A percentile compares a stretch with the other conserved stretches of the same genome.
Evolutionary conservation across 306 rosid genomes (phyloP).

Genomic region (Betula pendula): DNA sequence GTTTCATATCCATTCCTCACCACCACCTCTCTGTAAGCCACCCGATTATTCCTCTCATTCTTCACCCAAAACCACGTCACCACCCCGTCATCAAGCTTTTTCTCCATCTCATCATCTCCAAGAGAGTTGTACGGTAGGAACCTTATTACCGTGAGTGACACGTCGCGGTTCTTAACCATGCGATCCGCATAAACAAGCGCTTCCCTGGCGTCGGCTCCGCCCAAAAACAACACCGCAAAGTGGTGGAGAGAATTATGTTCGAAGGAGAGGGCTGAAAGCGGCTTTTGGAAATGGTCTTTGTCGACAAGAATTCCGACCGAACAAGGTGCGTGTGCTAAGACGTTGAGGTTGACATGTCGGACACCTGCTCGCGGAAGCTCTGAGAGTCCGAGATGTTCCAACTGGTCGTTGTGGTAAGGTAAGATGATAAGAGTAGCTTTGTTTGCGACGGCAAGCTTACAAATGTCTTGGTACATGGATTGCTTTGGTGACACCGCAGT

Average conservation of each 20-base stretch:
- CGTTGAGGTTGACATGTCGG: constrained; percentile 32
- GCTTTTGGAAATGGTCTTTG: constrained; percentile 30
- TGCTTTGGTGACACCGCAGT: constrained; percentile 52
- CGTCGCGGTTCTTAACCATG: constrained; percentile 32
- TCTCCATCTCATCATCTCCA: constrained; percentile 68
- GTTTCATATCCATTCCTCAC: constrained; percentile 42
- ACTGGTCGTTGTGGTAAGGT: constrained; percentile 34
- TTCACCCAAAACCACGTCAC: constrained; percentile 91
- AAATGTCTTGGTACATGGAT: constrained; percentile 69
- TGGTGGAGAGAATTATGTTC: background rate
- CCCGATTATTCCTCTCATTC: constrained; percentile 58
- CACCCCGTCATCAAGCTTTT: constrained; percentile 79
- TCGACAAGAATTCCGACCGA: constrained; percentile 75
- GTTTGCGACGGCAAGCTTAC: constrained; percentile 53
- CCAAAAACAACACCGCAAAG: constrained; percentile 54
- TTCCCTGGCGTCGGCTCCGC: constrained; percentile 82
- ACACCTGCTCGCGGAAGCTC: constrained; percentile 4
- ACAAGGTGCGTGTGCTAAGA: constrained; percentile 68
- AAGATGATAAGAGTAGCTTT: constrained; percentile 56
- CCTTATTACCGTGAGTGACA: constrained; percentile 50
- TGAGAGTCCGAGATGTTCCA: constrained; percentile 9
- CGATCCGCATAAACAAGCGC: constrained; percentile 76
- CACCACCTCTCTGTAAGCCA: constrained; percentile 62
- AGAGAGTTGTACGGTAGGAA: constrained; percentile 45
- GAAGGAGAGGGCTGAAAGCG: background rate